Conservation (phyloP, 2,329 filamentous ascomycete species). For the Elsinoe ampelina region DNA sequence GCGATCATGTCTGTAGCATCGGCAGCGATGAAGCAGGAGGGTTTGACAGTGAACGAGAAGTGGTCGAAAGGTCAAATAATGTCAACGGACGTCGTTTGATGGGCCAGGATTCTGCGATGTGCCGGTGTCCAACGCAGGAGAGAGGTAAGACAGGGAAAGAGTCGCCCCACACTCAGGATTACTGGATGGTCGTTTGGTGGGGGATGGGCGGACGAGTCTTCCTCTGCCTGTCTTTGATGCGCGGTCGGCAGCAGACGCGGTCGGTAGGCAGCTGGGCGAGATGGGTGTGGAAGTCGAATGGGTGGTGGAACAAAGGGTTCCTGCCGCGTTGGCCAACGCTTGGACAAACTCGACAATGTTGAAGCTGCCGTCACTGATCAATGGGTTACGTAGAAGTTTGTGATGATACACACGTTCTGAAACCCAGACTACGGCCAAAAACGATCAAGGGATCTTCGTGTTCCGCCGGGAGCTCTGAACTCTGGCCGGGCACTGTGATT, state of each 20-base stretch:
- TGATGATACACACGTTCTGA: constrained; percentile 8
- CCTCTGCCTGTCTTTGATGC: neutral
- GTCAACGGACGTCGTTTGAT: constrained; percentile 4
- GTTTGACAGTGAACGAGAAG: neutral
- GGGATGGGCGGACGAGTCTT: neutral
- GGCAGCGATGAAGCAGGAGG: neutral
- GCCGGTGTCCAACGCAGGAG: constrained; percentile 2
- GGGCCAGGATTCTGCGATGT: neutral
- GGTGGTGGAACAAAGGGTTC: constrained; percentile 12
- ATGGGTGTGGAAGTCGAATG: neutral
- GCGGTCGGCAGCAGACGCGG: neutral
- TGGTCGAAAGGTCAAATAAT: neutral
- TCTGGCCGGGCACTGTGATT: neutral
- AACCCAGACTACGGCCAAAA: constrained; percentile 6
- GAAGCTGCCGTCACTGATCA: neutral
- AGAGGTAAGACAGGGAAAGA: constrained; percentile 8
- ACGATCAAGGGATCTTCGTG: constrained; percentile 12
- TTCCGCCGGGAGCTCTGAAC: neutral
- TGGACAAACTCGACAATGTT: constrained; percentile 5
- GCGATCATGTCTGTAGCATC: constrained; percentile 9
- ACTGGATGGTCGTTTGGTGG: neutral
- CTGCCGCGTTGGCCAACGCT: constrained; percentile 8
- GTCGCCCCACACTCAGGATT: constrained; percentile 4
- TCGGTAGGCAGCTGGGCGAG: neutral
- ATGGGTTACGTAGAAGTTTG: neutral